Evolutionary conservation across 352 stramenopile species (phyloP), one percentile per base, ranked within the genome.

Genomic region (Phytopythium sindhum): DNA sequence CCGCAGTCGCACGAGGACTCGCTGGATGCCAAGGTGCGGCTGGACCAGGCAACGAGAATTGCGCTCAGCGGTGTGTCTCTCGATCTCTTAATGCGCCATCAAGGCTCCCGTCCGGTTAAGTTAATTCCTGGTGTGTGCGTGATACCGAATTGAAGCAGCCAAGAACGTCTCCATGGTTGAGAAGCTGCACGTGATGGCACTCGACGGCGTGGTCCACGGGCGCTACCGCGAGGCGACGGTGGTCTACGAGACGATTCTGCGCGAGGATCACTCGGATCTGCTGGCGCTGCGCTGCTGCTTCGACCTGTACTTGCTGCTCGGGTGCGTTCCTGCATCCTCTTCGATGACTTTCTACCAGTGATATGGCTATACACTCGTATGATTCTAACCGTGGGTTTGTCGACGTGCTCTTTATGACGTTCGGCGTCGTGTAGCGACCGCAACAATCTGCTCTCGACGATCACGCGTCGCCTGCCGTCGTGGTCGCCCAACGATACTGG

Each of bases 211-310:
- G 61, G 76, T 94, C 35, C 67, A 78, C 41, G 85, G 87, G n/a
- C 80, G 81, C 2, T 77, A 78, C 63, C 80, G 78, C 45, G 81
- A 93, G 54, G 87, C 87, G 14, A 74, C 84, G 28, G 72, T 74
- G 10, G 48, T 93, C 26, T 96, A 94, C 72, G 87, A 96, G 65
- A 90, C 82, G 19, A 90, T 96, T 33, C 68, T 96, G 58, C 57
- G 83, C 41, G 70, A 86, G 14, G 82, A 93, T 42, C 72, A 78
- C 39, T 76, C 61, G 6, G 87, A 96, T 51, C 62, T 96, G 42
- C 63, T 96, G 23, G 87, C 87, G 10, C 70, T 93, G 63, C 83
- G 86, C 50, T 93, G 87, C 61, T 82, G 77, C 53, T 91, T 82
- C 47, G 87, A 96, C 59, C 62, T 96, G 37, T 96, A 94, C 60